phyloP scores from a whole-genome alignment of 1,284 basidiomycete species.

The Boletus subluridellus region DNA sequence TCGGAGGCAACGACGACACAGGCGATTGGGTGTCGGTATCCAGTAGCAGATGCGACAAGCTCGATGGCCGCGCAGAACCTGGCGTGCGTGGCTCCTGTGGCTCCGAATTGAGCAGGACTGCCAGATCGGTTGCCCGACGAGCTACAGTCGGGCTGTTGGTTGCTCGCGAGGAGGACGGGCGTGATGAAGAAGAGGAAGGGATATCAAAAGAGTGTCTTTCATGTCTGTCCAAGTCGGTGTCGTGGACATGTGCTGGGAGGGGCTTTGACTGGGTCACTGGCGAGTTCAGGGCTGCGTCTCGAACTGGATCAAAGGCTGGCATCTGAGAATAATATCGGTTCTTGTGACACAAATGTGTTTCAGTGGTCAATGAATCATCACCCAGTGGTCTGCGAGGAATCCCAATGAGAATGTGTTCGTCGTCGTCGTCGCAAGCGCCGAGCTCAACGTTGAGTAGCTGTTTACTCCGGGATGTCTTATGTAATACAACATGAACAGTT shows the following conservation, averaged over 20 bases:
- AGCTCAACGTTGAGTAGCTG: background rate
- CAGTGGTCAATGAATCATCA: conserved; percentile 17
- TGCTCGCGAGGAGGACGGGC: conserved; percentile 34
- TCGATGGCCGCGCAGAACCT: conserved; percentile 40
- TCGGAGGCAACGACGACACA: conserved; percentile 4
- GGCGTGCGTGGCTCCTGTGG: conserved; percentile 42
- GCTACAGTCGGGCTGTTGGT: conserved; percentile 46
- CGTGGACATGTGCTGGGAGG: conserved; percentile 28
- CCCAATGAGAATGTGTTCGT: conserved; percentile 3
- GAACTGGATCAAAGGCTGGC: conserved; percentile 80
- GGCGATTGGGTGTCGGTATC: conserved; percentile 28
- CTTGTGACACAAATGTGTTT: background rate
- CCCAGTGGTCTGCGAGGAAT: conserved; percentile 1
- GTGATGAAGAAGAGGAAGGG: conserved; percentile 35
- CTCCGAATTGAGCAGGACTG: conserved; percentile 65
- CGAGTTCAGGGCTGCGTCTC: conserved; percentile 75
- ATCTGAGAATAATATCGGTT: conserved; percentile 35
- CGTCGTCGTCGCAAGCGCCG: conserved; percentile 10
- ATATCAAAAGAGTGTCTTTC: conserved; percentile 31
- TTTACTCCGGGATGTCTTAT: conserved; percentile 9
- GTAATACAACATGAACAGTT: conserved; percentile 10
- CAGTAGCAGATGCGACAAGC: conserved; percentile 53
- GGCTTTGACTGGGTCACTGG: conserved; percentile 39
- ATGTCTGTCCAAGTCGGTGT: conserved; percentile 28
- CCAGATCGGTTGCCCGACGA: conserved; percentile 65